Percentiles rank a stretch among this genome's conserved stretches.
phyloP scores from a whole-genome alignment of 1,284 basidiomycete species.

The Stygiomarasmius scandens region DNA sequence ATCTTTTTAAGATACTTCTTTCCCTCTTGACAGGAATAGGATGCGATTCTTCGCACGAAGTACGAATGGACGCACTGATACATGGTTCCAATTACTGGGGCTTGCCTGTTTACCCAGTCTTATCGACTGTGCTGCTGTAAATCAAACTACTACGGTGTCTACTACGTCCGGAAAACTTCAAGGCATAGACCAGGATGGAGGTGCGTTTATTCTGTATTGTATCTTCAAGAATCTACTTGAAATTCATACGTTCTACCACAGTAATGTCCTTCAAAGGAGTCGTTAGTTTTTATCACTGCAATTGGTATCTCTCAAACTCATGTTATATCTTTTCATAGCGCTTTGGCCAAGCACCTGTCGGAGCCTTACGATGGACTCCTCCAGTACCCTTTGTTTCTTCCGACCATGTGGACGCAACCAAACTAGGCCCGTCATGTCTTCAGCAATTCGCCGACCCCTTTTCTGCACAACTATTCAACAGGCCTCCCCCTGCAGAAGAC shows the following conservation, averaged over 20 bases:
- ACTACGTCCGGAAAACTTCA: constrained; percentile 2
- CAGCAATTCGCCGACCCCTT: constrained; percentile 18
- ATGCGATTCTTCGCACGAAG: neutral
- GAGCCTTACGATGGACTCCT: constrained; percentile 16
- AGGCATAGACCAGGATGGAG: constrained; percentile 6
- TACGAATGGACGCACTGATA: too few species aligned
- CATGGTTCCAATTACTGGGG: neutral
- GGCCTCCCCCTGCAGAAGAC: constrained; percentile 14
- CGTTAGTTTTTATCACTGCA: constrained; percentile 5
- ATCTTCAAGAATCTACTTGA: too few species aligned
- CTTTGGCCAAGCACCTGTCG: constrained; percentile 15
- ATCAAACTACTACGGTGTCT: neutral
- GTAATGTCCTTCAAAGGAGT: constrained; percentile 20
- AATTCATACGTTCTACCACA: neutral
- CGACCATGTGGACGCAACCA: constrained; percentile 10
- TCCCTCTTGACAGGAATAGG: neutral
- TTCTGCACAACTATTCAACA: constrained; percentile 14
- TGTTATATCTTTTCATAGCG: constrained; percentile 7
- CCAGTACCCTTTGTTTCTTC: constrained; percentile 16
- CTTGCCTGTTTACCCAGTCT: too few species aligned
- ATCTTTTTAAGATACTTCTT: too few species aligned
- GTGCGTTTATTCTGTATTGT: neutral
- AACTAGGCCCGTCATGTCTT: constrained; percentile 16
- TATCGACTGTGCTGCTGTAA: too few species aligned
- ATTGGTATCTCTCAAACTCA: neutral